Percentiles rank a stretch among this genome's conserved stretches.
These are phyloP conservation scores for Calonectria pteridis DNA, from an alignment of 2,329 filamentous ascomycete species.

Conservation along the genomic window DNA sequence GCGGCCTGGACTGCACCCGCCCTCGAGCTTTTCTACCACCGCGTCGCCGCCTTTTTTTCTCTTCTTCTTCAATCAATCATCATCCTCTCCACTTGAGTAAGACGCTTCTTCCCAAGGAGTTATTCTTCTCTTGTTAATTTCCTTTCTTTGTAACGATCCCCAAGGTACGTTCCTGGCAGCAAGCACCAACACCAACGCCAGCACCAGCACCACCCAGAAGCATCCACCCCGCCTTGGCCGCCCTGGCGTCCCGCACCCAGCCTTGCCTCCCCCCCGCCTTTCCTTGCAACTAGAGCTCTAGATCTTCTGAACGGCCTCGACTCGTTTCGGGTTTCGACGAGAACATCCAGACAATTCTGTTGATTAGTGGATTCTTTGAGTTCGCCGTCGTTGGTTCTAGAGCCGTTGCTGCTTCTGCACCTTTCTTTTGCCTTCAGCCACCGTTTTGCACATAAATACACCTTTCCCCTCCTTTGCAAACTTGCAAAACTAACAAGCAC, in stretches of 20 bases:
- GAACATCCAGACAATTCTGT: neutral
- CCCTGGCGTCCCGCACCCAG: slow-evolving; percentile 3
- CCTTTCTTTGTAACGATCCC: slow-evolving; percentile 41
- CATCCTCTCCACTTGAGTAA: slow-evolving; percentile 40
- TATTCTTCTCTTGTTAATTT: slow-evolving; percentile 38
- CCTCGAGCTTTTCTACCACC: slow-evolving; percentile 50
- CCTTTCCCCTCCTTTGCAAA: slow-evolving; percentile 27
- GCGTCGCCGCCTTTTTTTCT: slow-evolving; percentile 41
- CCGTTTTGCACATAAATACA: slow-evolving; percentile 10
- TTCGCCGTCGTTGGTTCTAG: neutral
- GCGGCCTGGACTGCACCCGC: slow-evolving; percentile 31
- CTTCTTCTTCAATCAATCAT: slow-evolving; percentile 37
- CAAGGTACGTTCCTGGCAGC: slow-evolving; percentile 41
- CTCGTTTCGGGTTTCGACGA: neutral
- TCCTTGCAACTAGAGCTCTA: neutral
- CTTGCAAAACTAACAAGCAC: slow-evolving; percentile 35
- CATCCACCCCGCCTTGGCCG: neutral
- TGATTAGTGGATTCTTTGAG: slow-evolving; percentile 1
- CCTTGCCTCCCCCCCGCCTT: neutral
- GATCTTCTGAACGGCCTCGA: neutral
- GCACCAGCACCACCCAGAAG: neutral
- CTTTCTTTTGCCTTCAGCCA: slow-evolving; percentile 18
- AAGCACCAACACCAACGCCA: too few relatives aligned
- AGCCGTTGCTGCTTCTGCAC: neutral
- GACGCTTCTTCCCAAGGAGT: slow-evolving; percentile 43